Conservation (phyloP, 371 early-diverging fungal genomes). For the Mucor indicus region DNA sequence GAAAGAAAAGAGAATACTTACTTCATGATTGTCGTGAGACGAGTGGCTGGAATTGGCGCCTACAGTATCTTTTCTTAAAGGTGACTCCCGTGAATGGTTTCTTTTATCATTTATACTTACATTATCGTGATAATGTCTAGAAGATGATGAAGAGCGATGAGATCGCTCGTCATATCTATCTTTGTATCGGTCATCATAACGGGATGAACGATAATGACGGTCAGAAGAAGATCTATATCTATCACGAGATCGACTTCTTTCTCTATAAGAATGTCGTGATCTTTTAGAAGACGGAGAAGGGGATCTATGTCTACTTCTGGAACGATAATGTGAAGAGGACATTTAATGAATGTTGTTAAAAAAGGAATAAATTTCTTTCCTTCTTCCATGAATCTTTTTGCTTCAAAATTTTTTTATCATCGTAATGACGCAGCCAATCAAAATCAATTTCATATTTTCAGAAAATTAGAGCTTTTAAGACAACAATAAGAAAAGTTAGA, state of each 20-base stretch:
- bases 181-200: slow-evolving; percentile 26
- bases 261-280: slow-evolving; percentile 25
- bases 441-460: too few species aligned
- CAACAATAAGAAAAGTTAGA: too few species aligned
- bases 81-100: slow-evolving; percentile 35
- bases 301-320: slow-evolving; percentile 38
- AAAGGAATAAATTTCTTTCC: not conserved
- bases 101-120: slow-evolving; percentile 42
- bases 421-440: too few species aligned
- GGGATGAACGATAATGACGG: slow-evolving; percentile 34
- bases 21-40: slow-evolving; percentile 3
- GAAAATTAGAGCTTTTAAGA: too few species aligned
- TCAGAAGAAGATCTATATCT: slow-evolving; percentile 33
- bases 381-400: too few species aligned
- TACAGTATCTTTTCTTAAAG: slow-evolving; percentile 35
- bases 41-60: slow-evolving; percentile 9
- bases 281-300: slow-evolving; percentile 37
- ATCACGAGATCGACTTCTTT: slow-evolving; percentile 33
- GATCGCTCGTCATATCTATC: slow-evolving; percentile 15
- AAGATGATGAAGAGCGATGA: slow-evolving; percentile 19
- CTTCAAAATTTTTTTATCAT: too few species aligned
- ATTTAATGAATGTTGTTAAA: slow-evolving; percentile 10
- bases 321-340: slow-evolving; percentile 33
- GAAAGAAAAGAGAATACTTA: too few species aligned
- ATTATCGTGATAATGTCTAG: slow-evolving; percentile 35